Evolutionary conservation across 2,329 filamentous ascomycete genomes (phyloP).

Genomic region (Leptoxyphium fumago): DNA sequence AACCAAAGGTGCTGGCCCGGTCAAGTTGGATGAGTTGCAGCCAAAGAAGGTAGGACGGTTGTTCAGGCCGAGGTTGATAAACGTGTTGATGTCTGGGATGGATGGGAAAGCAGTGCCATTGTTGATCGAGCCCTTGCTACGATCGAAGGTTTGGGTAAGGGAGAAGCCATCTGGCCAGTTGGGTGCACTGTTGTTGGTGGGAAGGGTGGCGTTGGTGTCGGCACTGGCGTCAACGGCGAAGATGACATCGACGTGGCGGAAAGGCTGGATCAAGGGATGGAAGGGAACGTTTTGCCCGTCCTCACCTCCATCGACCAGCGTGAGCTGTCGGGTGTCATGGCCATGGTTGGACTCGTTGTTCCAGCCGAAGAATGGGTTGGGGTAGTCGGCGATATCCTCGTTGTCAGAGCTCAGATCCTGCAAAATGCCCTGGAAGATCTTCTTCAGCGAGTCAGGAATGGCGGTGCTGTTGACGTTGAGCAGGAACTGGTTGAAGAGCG

Average conservation of each 20-base stretch:
- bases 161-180: slow-evolving; percentile 68
- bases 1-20: slow-evolving; percentile 48
- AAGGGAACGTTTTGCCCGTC: slow-evolving; percentile 69
- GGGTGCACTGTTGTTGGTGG: slow-evolving; percentile 21
- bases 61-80: slow-evolving; percentile 65
- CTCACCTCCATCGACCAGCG: slow-evolving; percentile 64
- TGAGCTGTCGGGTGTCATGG: slow-evolving; percentile 40
- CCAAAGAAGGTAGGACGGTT: slow-evolving; percentile 66
- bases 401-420: slow-evolving; percentile 40
- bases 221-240: slow-evolving; percentile 69
- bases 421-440: slow-evolving; percentile 40
- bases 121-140: slow-evolving; percentile 42
- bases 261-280: slow-evolving; percentile 59
- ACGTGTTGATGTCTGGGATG: slow-evolving; percentile 60
- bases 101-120: slow-evolving; percentile 59
- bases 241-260: slow-evolving; percentile 61
- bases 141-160: slow-evolving; percentile 58
- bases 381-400: slow-evolving; percentile 62
- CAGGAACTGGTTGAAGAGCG: slow-evolving; percentile 69
- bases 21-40: slow-evolving; percentile 52
- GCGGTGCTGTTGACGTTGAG: slow-evolving; percentile 42
- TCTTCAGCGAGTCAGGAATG: slow-evolving; percentile 32
- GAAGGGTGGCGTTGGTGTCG: slow-evolving; percentile 39
- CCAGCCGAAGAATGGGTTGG: slow-evolving; percentile 62
- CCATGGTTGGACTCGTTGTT: slow-evolving; percentile 45